A percentile compares a stretch with the other conserved stretches of the same genome.
Conservation (phyloP, 768 basidiomycete genomes). For the Tephrocybe sp. region DNA sequence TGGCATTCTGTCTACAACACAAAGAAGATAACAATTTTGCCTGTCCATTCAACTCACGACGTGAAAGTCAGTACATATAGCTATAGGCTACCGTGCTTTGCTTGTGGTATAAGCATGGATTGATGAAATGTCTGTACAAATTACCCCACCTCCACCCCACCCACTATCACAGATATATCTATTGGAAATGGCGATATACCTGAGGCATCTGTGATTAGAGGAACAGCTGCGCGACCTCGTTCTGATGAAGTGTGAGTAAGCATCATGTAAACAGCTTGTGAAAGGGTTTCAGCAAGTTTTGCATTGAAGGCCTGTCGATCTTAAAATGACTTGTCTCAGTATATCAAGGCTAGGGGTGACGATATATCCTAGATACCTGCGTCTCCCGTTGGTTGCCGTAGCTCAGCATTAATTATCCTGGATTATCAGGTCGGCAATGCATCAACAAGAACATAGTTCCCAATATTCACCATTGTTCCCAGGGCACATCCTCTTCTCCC, state of each 20-base stretch:
- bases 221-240: conserved; percentile 68
- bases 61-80: too few species aligned
- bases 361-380: conserved; percentile 42
- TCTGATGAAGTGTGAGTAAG: conserved; percentile 78
- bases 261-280: conserved; percentile 67
- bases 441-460: not conserved
- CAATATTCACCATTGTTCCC: conserved; percentile 74
- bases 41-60: too few species aligned
- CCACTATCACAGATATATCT: conserved; percentile 64
- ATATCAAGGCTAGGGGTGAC: too few species aligned
- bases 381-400: conserved; percentile 68
- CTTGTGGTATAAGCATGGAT: too few species aligned
- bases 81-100: too few species aligned
- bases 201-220: conserved; percentile 71
- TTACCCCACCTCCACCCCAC: conserved; percentile 55
- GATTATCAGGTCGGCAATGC: not conserved
- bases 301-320: conserved; percentile 52
- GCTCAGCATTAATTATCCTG: conserved; percentile 80
- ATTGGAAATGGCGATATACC: conserved; percentile 83
- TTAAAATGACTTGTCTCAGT: conserved; percentile 13
- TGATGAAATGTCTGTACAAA: not conserved
- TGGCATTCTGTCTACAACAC: too few species aligned
- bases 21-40: too few species aligned
- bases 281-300: conserved; percentile 59
- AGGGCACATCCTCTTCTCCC: conserved; percentile 80